Conservation (phyloP, 2,329 filamentous ascomycete genomes). For the Ceratocystis alfenasii region DNA sequence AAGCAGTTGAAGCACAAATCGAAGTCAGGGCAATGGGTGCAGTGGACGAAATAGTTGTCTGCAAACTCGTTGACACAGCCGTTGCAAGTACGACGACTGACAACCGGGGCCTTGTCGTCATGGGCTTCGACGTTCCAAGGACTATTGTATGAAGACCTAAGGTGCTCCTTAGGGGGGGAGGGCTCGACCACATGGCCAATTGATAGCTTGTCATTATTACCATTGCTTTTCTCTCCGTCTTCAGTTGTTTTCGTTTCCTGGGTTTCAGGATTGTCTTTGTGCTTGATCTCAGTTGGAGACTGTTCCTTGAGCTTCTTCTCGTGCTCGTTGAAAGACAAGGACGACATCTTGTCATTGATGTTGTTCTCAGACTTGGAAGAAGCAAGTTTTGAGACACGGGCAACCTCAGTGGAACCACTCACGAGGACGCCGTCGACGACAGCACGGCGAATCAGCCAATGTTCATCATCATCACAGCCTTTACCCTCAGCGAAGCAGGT, state of each 20-base stretch:
- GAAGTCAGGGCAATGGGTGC: constrained; percentile 73
- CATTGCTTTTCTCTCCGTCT: neutral
- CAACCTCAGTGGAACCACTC: constrained; percentile 73
- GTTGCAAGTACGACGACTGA: constrained; percentile 56
- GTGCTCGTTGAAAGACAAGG: neutral
- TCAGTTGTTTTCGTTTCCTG: neutral
- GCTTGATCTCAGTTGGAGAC: neutral
- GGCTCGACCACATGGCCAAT: too few species aligned
- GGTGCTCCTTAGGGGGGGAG: too few species aligned
- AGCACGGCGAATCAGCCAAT: constrained; percentile 91
- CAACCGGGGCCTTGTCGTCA: neutral
- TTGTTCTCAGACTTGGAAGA: neutral
- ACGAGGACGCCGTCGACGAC: constrained; percentile 67
- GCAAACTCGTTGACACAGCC: constrained; percentile 48
- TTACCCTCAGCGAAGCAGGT: constrained; percentile 63
- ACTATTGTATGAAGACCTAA: neutral
- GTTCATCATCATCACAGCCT: constrained; percentile 63
- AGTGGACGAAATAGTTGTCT: constrained; percentile 75
- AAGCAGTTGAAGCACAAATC: constrained; percentile 85
- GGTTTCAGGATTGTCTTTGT: too few species aligned
- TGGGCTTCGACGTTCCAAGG: neutral
- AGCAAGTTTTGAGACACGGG: constrained; percentile 30
- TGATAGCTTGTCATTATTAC: neutral
- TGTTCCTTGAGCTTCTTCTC: neutral
- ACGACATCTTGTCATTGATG: neutral